A percentile compares a stretch with the other conserved stretches of the same genome.
Conservation (phyloP, 257 asterid species). For the Marsdenia floribunda region DNA sequence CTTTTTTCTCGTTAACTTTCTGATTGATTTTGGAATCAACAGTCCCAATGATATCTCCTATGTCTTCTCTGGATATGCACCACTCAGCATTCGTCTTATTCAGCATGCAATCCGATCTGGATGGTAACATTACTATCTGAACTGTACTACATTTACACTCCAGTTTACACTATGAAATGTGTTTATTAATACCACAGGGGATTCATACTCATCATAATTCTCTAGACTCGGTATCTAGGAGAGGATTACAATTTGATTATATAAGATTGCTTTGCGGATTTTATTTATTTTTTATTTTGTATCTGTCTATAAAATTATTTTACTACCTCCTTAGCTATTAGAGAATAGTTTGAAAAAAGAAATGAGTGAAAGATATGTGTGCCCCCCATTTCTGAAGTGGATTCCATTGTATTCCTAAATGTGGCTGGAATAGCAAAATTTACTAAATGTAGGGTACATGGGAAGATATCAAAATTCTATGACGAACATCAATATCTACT, state of each 20-base stretch:
- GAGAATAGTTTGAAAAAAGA: neutral
- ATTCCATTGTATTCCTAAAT: neutral
- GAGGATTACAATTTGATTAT: neutral
- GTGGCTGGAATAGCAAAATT: neutral
- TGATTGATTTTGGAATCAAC: conserved; percentile 17
- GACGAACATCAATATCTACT: neutral
- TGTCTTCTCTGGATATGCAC: conserved; percentile 97
- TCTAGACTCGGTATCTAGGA: neutral
- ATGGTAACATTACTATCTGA: conserved; percentile 55
- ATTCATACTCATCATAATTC: neutral
- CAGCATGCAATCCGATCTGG: conserved; percentile 95
- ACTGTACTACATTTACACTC: conserved; percentile 1
- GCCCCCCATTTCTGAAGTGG: neutral
- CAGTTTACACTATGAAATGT: neutral
- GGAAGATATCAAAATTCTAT: neutral
- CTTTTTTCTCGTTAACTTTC: conserved; percentile 13
- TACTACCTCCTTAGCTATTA: neutral
- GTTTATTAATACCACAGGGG: neutral
- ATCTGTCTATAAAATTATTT: neutral
- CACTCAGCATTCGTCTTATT: conserved; percentile 91
- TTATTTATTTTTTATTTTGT: too few relatives aligned
- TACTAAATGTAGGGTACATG: neutral
- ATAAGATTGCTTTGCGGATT: neutral
- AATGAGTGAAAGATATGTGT: neutral
- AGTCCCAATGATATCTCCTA: conserved; percentile 93